Base-by-base conservation (phyloP, 1,284 basidiomycete species). In the Papiliotrema terrestris region DNA sequence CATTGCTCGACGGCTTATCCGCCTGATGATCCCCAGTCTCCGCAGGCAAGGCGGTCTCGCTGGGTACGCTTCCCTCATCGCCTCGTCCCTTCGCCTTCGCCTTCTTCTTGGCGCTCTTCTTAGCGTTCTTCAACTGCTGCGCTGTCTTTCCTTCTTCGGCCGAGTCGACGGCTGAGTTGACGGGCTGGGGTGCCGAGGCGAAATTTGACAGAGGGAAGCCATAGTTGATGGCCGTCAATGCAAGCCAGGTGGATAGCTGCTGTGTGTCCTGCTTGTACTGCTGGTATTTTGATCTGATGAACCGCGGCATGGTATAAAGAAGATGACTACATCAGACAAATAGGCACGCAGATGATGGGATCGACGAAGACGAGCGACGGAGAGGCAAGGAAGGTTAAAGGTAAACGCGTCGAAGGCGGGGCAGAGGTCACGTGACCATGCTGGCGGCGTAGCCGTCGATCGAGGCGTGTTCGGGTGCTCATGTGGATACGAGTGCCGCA, bases 241-340 rank as follows among this genome's bases (percentile, higher is more conserved):
- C 53, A 8, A 63, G 52, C 61, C 59, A 63, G 5, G 47, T 54
- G 25, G 49, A 22, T 2, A 63, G 47, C 22, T 56, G 37, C 8
- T 41, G 17, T 8, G 45, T 60, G 44, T 63, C 61, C 2, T 45
- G 44, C 45, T 62, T 62, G 45, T 62, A 62, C 43, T 62, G 61
- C 51, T 55, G 49, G 52, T 55, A 55, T 35, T 51, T 54, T 5
- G 55, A 54, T 9, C 52, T 26, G 32, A 57, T 42, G 35, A 45
- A 45, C 4, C 23, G 22, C 17, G 55, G 43, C 55, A 60, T 60
- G 37, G 19, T 43, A 15, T 11, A 11, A 11, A 11, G 11, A 11
- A 32, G 5, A 11, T 32, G 29, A 6, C 11, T 11, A 32, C 29
- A 32, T 32, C 29, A 32, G 29, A 32, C 11, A 5, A n/a, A 5